phyloP scores from a whole-genome alignment of 2,329 filamentous ascomycete genomes.

The Dichotomopilus funicola region DNA sequence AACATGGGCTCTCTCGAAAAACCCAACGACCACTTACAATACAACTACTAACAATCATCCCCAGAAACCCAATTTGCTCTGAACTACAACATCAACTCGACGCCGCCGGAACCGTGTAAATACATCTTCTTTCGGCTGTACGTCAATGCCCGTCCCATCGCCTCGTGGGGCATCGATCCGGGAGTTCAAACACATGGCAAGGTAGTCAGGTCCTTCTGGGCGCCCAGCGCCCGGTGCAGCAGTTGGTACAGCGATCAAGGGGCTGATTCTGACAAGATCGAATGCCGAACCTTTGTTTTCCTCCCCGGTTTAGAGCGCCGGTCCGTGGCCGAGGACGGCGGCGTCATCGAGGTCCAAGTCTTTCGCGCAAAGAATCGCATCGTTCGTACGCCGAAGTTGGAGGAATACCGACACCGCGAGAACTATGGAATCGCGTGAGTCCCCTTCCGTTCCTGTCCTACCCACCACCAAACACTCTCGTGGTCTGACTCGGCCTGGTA shows the following conservation, averaged over 20 bases:
- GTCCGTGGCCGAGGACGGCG: slow-evolving; percentile 46
- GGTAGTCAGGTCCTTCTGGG: slow-evolving; percentile 43
- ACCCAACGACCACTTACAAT: too few relatives aligned
- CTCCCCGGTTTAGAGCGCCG: slow-evolving; percentile 31
- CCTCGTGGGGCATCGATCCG: slow-evolving; percentile 46
- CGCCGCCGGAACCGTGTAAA: slow-evolving; percentile 28
- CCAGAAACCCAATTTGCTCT: slow-evolving; percentile 48
- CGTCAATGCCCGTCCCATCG: slow-evolving; percentile 47
- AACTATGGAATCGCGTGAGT: slow-evolving; percentile 49
- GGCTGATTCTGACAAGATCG: slow-evolving; percentile 37
- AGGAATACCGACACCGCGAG: slow-evolving; percentile 41
- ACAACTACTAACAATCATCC: too few relatives aligned
- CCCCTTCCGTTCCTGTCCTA: too few relatives aligned
- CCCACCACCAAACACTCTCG: neutral
- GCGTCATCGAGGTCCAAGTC: slow-evolving; percentile 47
- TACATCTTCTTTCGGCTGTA: slow-evolving; percentile 50
- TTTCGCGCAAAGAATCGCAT: slow-evolving; percentile 46
- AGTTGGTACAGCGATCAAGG: too few relatives aligned
- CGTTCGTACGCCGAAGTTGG: slow-evolving; percentile 36
- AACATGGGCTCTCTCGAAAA: too few relatives aligned
- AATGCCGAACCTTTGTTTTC: slow-evolving; percentile 47
- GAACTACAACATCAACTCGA: slow-evolving; percentile 38
- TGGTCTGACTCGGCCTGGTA: slow-evolving; percentile 22
- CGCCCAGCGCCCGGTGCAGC: slow-evolving; percentile 36
- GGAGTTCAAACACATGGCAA: slow-evolving; percentile 30